phyloP scores from a whole-genome alignment of 2,329 filamentous ascomycete species.

The Thyridium curvatum region DNA sequence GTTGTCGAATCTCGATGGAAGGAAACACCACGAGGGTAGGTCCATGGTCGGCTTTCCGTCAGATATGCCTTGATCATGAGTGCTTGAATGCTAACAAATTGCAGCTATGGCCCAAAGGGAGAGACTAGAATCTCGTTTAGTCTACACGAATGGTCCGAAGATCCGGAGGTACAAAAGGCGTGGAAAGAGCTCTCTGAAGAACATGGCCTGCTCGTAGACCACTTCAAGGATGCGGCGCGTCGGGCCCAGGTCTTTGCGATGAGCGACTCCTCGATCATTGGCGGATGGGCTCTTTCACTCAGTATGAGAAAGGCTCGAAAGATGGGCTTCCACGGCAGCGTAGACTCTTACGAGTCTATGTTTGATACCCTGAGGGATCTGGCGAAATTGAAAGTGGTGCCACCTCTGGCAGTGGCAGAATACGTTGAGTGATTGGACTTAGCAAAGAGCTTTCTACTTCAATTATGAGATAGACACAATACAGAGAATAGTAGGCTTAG shows the following conservation, averaged over 20 bases:
- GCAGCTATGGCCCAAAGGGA: slow-evolving; percentile 35
- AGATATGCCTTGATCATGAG: too few species aligned
- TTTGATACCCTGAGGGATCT: slow-evolving; percentile 11
- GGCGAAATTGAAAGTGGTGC: slow-evolving; percentile 9
- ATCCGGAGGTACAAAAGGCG: slow-evolving; percentile 31
- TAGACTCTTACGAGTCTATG: slow-evolving; percentile 21
- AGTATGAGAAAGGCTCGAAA: slow-evolving; percentile 22
- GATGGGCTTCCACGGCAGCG: slow-evolving; percentile 23
- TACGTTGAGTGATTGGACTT: too few species aligned
- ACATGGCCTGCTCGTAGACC: slow-evolving; percentile 30
- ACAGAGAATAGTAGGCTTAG: too few species aligned
- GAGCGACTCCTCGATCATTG: slow-evolving; percentile 20
- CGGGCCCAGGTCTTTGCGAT: slow-evolving; percentile 38
- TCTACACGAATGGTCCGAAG: slow-evolving; percentile 37
- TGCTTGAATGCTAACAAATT: too few species aligned
- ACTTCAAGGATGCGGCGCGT: slow-evolving; percentile 34
- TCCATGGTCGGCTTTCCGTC: too few species aligned
- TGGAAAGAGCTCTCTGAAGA: slow-evolving; percentile 37
- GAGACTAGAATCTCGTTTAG: slow-evolving; percentile 30
- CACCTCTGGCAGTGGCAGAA: neutral
- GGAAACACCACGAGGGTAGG: slow-evolving; percentile 7
- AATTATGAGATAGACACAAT: too few species aligned
- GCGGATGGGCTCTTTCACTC: slow-evolving; percentile 12
- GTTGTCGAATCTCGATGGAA: slow-evolving; percentile 6
- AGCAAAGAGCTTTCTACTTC: too few species aligned